Conservation (phyloP, 768 basidiomycete genomes). For the Amanita brunnescens region DNA sequence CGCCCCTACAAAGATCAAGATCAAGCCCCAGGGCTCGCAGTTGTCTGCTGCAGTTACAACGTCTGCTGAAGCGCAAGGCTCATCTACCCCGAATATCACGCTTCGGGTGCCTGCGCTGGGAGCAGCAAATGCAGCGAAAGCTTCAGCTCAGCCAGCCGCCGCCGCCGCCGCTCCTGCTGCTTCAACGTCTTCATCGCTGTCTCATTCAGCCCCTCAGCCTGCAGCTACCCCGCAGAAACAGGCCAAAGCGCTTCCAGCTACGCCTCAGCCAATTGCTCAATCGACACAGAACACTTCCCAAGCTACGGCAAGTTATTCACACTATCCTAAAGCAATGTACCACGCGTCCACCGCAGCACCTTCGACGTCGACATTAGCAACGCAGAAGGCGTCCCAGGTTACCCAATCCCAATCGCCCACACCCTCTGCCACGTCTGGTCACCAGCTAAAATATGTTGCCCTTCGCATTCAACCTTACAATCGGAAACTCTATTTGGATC, state of each 20-base stretch:
- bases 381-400: constrained; percentile 15
- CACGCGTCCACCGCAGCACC: constrained; percentile 17
- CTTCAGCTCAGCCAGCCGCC: constrained; percentile 15
- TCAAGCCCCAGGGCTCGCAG: constrained; percentile 46
- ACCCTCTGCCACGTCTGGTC: constrained; percentile 26
- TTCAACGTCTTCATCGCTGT: constrained; percentile 11
- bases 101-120: constrained; percentile 25
- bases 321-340: constrained; percentile 51
- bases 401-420: constrained; percentile 30
- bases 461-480: constrained; percentile 51
- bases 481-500: constrained; percentile 49
- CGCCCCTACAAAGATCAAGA: constrained; percentile 57
- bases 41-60: constrained; percentile 18
- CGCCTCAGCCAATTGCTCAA: constrained; percentile 1
- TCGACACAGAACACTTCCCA: constrained; percentile 1
- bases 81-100: constrained; percentile 14
- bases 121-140: constrained; percentile 15
- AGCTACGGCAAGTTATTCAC: constrained; percentile 22
- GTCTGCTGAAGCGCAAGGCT: constrained; percentile 7
- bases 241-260: constrained; percentile 6
- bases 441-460: constrained; percentile 45
- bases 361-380: constrained; percentile 10
- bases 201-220: constrained; percentile 24
- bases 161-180: constrained; percentile 11
- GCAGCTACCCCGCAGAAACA: constrained; percentile 23